Conservation (phyloP, 2,329 filamentous ascomycete genomes). For the Ploettnerulaceae sp. region DNA sequence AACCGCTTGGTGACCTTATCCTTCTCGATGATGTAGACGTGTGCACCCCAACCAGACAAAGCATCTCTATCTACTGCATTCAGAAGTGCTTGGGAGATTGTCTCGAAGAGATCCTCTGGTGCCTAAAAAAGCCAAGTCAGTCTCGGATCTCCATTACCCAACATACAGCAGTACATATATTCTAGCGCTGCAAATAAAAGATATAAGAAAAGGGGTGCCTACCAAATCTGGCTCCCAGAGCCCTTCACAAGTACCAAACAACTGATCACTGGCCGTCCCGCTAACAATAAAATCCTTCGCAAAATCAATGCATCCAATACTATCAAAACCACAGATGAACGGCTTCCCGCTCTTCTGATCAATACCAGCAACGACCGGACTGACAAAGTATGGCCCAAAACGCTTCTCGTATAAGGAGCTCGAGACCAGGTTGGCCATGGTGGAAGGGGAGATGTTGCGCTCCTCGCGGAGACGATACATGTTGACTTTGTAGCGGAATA, state of each 20-base stretch:
- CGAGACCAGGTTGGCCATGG: constrained; percentile 93
- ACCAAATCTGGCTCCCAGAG: constrained; percentile 98
- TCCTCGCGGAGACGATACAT: constrained; percentile 99
- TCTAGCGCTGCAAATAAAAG: not conserved
- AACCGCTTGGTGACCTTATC: constrained; percentile 99
- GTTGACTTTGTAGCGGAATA: constrained; percentile 99
- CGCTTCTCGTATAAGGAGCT: constrained; percentile 88
- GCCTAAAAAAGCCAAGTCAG: constrained; percentile 46
- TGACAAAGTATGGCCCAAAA: constrained; percentile 96
- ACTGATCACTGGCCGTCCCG: constrained; percentile 91
- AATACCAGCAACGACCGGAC: constrained; percentile 88
- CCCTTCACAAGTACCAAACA: constrained; percentile 98
- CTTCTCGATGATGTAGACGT: constrained; percentile 99
- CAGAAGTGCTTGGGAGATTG: constrained; percentile 89
- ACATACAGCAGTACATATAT: not conserved
- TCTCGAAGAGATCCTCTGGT: constrained; percentile 96
- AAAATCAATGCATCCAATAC: constrained; percentile 98
- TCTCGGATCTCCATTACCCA: not conserved
- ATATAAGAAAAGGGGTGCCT: constrained; percentile 35
- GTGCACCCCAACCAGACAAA: constrained; percentile 93
- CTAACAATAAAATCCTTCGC: constrained; percentile 99
- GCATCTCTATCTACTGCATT: constrained; percentile 97
- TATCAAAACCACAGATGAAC: constrained; percentile 98
- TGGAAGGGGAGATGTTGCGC: constrained; percentile 88
- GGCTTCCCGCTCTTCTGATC: constrained; percentile 91